Evolutionary conservation across 257 asterid species (phyloP).

Genomic region (Nicotiana tomentosiformis): DNA sequence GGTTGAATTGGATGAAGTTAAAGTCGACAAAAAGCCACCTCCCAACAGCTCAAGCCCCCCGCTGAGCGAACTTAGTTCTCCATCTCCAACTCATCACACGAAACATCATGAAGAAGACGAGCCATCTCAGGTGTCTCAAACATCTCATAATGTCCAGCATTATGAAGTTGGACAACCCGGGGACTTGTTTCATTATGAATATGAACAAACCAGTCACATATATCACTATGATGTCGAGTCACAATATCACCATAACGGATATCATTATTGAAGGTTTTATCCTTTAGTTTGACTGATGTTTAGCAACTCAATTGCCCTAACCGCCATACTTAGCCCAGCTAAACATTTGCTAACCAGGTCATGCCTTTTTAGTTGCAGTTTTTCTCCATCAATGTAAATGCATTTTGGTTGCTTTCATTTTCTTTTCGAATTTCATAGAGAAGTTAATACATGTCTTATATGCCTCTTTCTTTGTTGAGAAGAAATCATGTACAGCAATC

Average conservation of each 20-base stretch:
- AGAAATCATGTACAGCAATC: too few species aligned
- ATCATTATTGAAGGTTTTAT: slow-evolving; percentile 30
- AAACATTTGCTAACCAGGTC: background rate
- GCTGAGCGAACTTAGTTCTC: slow-evolving; percentile 45
- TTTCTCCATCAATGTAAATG: background rate
- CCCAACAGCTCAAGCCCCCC: slow-evolving; percentile 28
- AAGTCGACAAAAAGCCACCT: slow-evolving; percentile 32
- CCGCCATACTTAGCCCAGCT: background rate
- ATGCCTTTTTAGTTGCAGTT: background rate
- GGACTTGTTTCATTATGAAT: slow-evolving; percentile 24
- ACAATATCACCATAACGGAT: slow-evolving; percentile 33
- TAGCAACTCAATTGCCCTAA: background rate
- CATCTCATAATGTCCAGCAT: slow-evolving; percentile 29
- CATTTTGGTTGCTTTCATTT: background rate
- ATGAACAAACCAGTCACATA: slow-evolving; percentile 18
- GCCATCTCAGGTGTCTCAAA: slow-evolving; percentile 20
- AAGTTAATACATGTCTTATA: background rate
- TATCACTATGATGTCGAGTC: slow-evolving; percentile 29
- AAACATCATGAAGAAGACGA: slow-evolving; percentile 26
- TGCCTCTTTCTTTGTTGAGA: background rate
- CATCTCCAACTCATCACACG: slow-evolving; percentile 36
- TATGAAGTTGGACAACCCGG: slow-evolving; percentile 43
- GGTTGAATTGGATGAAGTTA: slow-evolving; percentile 60
- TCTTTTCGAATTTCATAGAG: background rate
- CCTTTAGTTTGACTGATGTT: background rate